phyloP scores from a whole-genome alignment of 2,329 filamentous ascomycete genomes.

The Hymenoscyphus infarciens region DNA sequence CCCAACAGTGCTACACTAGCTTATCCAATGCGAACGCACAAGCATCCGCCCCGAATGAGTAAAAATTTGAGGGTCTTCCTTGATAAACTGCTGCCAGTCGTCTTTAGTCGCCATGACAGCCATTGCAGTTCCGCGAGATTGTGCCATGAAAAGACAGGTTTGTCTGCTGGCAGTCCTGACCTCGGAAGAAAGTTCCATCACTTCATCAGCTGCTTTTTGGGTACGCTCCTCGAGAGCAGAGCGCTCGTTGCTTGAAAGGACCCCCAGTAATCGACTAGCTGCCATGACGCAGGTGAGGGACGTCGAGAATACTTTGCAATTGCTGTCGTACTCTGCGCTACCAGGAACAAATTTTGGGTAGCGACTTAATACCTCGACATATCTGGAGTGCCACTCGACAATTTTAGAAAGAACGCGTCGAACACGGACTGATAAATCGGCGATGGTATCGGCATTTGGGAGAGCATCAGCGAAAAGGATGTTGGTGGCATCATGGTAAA shows the following conservation, averaged over 20 bases:
- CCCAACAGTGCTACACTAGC: constrained; percentile 8
- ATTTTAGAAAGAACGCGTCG: constrained; percentile 20
- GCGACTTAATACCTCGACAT: constrained; percentile 8
- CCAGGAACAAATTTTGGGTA: constrained; percentile 16
- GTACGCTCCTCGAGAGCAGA: constrained; percentile 30
- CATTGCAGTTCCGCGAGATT: constrained; percentile 12
- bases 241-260: constrained; percentile 20
- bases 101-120: constrained; percentile 9
- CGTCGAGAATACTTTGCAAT: constrained; percentile 25
- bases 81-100: constrained; percentile 1
- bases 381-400: constrained; percentile 17
- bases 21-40: not conserved
- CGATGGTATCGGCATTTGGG: constrained; percentile 7
- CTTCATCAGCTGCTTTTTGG: constrained; percentile 30
- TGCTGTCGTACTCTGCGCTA: constrained; percentile 20
- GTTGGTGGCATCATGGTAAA: constrained; percentile 33
- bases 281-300: constrained; percentile 33
- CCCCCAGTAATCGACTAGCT: constrained; percentile 22
- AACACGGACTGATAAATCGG: constrained; percentile 8
- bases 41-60: not conserved
- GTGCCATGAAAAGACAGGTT: constrained; percentile 27
- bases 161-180: constrained; percentile 17
- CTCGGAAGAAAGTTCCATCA: constrained; percentile 32
- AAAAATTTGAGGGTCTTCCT: not conserved
- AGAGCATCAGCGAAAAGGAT: constrained; percentile 15